A percentile compares a stretch with the other conserved stretches of the same genome.
phyloP scores from a whole-genome alignment of 139 green algal species.

The Coelastrella sp. region DNA sequence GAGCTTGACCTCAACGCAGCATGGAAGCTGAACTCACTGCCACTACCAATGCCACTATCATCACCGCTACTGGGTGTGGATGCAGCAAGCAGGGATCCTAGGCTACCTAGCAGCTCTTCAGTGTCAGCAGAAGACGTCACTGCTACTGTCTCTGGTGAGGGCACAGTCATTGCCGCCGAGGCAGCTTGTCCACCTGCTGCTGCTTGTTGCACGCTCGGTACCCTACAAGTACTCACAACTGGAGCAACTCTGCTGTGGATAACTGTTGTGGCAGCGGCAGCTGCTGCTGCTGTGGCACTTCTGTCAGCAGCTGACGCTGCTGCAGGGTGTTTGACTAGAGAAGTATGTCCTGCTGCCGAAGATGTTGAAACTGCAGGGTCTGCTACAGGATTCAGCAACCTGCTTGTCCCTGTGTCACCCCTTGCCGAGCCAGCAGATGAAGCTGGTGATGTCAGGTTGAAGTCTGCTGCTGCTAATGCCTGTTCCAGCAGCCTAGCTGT shows the following conservation, averaged over 20 bases:
- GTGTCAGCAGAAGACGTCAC: constrained; percentile 2
- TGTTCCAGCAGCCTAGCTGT: constrained; percentile 2
- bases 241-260: background rate
- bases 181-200: background rate
- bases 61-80: background rate
- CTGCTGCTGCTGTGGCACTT: background rate
- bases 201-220: background rate
- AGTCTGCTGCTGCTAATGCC: background rate
- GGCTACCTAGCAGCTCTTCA: background rate
- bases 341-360: background rate
- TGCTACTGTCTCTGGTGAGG: no score
- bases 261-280: background rate
- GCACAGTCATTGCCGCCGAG: background rate
- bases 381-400: background rate
- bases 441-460: background rate
- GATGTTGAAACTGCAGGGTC: background rate
- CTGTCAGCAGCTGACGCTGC: background rate
- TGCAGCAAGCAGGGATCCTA: background rate
- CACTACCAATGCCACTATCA: background rate
- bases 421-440: background rate
- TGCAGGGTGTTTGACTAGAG: no score
- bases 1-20: background rate
- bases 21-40: background rate
- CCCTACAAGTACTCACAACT: background rate
- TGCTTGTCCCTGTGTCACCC: background rate